Evolutionary conservation across 2,329 filamentous ascomycete genomes (phyloP).

Genomic region (Westerdykella sp.): DNA sequence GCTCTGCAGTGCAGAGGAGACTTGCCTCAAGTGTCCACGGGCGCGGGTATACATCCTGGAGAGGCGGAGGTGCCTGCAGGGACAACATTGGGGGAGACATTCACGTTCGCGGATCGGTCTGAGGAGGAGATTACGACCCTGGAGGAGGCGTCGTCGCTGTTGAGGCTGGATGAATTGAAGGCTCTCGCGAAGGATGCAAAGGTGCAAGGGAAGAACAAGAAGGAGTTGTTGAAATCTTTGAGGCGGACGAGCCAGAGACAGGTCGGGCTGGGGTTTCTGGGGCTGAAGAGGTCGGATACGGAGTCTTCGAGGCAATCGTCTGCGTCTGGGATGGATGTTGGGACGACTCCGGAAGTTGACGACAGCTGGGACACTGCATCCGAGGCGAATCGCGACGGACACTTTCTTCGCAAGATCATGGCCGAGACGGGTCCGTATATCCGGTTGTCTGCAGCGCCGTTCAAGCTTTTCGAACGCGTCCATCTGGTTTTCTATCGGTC

Average conservation of each 20-base stretch:
- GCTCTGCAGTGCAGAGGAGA: slow-evolving; percentile 54
- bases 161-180: slow-evolving; percentile 87
- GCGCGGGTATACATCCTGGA: slow-evolving; percentile 39
- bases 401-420: slow-evolving; percentile 74
- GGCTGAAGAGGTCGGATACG: slow-evolving; percentile 59
- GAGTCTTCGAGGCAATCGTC: slow-evolving; percentile 49
- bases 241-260: slow-evolving; percentile 69
- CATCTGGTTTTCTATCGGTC: slow-evolving; percentile 95
- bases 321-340: slow-evolving; percentile 25
- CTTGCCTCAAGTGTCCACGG: slow-evolving; percentile 47
- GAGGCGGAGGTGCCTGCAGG: slow-evolving; percentile 46
- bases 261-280: slow-evolving; percentile 63
- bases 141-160: slow-evolving; percentile 73
- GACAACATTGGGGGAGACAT: slow-evolving; percentile 49
- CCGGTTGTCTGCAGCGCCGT: slow-evolving; percentile 63
- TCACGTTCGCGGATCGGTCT: slow-evolving; percentile 76
- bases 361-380: slow-evolving; percentile 38
- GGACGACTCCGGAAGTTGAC: slow-evolving; percentile 32
- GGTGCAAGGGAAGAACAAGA: slow-evolving; percentile 80
- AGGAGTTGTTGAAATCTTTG: slow-evolving; percentile 68
- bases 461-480: slow-evolving; percentile 85
- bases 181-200: slow-evolving; percentile 77
- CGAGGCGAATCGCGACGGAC: slow-evolving; percentile 59
- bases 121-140: slow-evolving; percentile 67
- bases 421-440: slow-evolving; percentile 76